Evolutionary conservation across 2,329 filamentous ascomycete genomes (phyloP).

Genomic region (Colletotrichum melonis): DNA sequence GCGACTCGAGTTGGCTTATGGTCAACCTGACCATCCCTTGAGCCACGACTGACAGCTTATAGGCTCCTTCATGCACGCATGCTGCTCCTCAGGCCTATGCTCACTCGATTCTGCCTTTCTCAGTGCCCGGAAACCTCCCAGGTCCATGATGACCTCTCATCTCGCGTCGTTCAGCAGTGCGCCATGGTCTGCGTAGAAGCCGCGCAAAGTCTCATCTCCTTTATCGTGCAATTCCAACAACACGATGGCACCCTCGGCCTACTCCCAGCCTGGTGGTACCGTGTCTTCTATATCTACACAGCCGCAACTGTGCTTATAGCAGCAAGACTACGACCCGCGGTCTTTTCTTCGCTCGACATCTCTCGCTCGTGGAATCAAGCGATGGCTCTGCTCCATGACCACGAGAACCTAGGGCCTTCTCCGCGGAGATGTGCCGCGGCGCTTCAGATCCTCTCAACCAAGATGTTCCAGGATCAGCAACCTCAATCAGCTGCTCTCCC

Average conservation of each 20-base stretch:
- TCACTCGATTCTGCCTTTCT: slow-evolving; percentile 46
- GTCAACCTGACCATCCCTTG: too few relatives aligned
- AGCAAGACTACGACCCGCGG: slow-evolving; percentile 47
- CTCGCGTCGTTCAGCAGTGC: slow-evolving; percentile 46
- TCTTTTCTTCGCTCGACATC: slow-evolving; percentile 43
- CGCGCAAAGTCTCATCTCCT: slow-evolving; percentile 46
- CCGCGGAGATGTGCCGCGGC: slow-evolving; percentile 47
- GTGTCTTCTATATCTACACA: slow-evolving; percentile 51
- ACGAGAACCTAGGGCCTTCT: slow-evolving; percentile 48
- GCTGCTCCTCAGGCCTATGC: slow-evolving; percentile 46
- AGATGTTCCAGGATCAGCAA: slow-evolving; percentile 44
- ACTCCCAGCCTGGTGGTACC: slow-evolving; percentile 53
- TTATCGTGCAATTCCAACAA: slow-evolving; percentile 44
- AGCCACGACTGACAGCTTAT: neutral
- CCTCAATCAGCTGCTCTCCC: neutral
- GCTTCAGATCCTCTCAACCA: slow-evolving; percentile 47
- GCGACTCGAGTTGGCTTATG: too few relatives aligned
- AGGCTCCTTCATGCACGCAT: slow-evolving; percentile 50
- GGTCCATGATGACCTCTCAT: slow-evolving; percentile 39
- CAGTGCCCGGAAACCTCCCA: slow-evolving; percentile 35
- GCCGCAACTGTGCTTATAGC: slow-evolving; percentile 50
- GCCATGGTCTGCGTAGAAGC: slow-evolving; percentile 48
- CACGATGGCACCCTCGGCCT: slow-evolving; percentile 46
- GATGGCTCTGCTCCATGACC: slow-evolving; percentile 45
- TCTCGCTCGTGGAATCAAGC: slow-evolving; percentile 46